A percentile compares a stretch with the other conserved stretches of the same genome.
These are phyloP conservation scores for Venturiaceae sp. DNA, from an alignment of 2,329 filamentous ascomycete species.

Conservation along the genomic window DNA sequence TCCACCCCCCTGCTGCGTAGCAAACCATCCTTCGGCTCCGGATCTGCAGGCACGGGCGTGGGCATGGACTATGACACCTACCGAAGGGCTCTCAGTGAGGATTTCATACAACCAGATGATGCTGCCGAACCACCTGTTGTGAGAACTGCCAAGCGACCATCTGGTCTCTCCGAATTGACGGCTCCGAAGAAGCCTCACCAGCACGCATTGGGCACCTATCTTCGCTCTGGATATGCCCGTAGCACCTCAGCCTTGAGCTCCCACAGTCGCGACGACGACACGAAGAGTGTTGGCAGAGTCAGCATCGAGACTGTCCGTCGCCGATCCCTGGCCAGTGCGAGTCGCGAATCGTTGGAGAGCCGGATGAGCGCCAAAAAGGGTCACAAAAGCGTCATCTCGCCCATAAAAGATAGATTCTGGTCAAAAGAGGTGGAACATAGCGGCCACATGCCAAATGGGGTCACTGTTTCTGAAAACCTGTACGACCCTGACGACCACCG, in stretches of 20 bases:
- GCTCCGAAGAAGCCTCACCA: constrained; percentile 38
- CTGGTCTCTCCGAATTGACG: constrained; percentile 64
- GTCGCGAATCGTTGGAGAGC: constrained; percentile 24
- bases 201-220: not conserved
- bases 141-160: constrained; percentile 72
- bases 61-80: constrained; percentile 53
- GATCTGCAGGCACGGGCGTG: constrained; percentile 35
- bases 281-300: constrained; percentile 29
- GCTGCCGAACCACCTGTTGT: constrained; percentile 60
- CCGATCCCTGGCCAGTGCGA: constrained; percentile 18
- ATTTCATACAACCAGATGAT: constrained; percentile 43
- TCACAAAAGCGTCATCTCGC: not conserved
- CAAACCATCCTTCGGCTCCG: constrained; percentile 16
- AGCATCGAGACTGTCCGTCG: constrained; percentile 25
- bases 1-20: constrained; percentile 16
- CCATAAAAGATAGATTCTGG: not conserved
- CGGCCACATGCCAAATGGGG: not conserved
- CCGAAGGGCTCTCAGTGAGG: constrained; percentile 39
- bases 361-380: constrained; percentile 19
- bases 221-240: not conserved
- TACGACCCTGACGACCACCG: not conserved
- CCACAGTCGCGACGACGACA: constrained; percentile 17
- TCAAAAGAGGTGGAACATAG: not conserved
- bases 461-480: constrained; percentile 1
- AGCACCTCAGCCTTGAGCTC: constrained; percentile 15